Evolutionary conservation across 106 monocot species (phyloP), one percentile per base, ranked within the genome.

Genomic region (Acorus gramineus): DNA sequence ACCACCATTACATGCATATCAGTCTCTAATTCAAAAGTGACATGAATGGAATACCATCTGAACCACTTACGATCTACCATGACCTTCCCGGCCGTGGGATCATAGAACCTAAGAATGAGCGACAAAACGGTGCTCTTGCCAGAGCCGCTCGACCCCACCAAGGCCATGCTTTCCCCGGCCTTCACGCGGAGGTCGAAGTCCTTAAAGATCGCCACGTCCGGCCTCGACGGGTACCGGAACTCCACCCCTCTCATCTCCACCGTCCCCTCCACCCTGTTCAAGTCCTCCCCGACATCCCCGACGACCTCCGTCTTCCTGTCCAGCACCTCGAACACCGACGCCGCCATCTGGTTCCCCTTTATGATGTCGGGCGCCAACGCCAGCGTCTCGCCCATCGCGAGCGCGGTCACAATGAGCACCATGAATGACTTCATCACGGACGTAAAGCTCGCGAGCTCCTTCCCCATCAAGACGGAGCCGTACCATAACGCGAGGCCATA

Each of bases 361-460:
- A 88, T 69, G 45, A 88, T 61, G 72, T 88, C 88, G 0, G 88
- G 88, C 6, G 84, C 80, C 59, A 90, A 57, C 2, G 85, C 89
- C 9, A 87, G 52, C 46, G 90, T 91, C 71, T 91, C 96, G 11
- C 96, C 91, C 96, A 98, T 98, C 59, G 85, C 87, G 47, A 98
- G 47, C 47, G 96, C 91, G 3, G 91, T 91, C 60, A 98, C 88
- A 14, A 98, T 98, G 52, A 98, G 62, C 42, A 98, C 91, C 96
- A 98, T 98, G 79, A 98, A 98, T 1, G 96, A 77, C 67, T 91
- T 98, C 96, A 98, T 98, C 5, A 98, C 72, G 3, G 91, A 91
- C 63, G 83, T 83, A 79, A 98, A 98, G 78, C 75, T 85, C 7
- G 96, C 96, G 10, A 85, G 73, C 64, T 73, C 96, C 73, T 79